Percentiles rank a stretch among this genome's conserved stretches.
These are phyloP conservation scores for Fusarium agapanthi DNA, from an alignment of 2,329 filamentous ascomycete species.

Conservation along the genomic window DNA sequence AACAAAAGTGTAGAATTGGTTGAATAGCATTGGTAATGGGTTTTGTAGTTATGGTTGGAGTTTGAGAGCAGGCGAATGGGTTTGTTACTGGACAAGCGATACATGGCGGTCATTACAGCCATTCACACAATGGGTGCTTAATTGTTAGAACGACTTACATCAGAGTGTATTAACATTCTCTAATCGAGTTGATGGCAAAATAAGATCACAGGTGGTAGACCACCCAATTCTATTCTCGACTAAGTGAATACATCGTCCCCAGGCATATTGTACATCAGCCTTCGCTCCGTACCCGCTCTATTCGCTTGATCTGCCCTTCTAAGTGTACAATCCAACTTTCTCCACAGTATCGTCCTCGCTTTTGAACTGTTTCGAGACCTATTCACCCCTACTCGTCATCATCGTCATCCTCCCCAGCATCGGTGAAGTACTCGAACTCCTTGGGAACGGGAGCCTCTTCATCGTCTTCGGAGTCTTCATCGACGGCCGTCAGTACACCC, in stretches of 20 bases:
- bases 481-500: constrained; percentile 84
- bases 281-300: constrained; percentile 14
- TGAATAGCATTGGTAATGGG: background rate
- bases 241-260: constrained; percentile 28
- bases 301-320: constrained; percentile 28
- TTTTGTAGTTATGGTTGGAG: background rate
- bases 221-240: constrained; percentile 28
- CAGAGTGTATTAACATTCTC: background rate
- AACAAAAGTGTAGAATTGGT: background rate
- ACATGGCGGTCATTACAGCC: background rate
- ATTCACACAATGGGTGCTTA: background rate
- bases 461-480: constrained; percentile 81
- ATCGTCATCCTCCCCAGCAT: constrained; percentile 63
- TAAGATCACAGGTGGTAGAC: background rate
- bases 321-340: constrained; percentile 39
- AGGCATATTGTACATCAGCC: constrained; percentile 33
- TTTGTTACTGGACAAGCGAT: background rate
- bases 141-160: background rate
- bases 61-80: background rate
- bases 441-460: constrained; percentile 75
- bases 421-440: constrained; percentile 83
- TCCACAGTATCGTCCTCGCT: background rate
- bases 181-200: background rate
- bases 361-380: background rate
- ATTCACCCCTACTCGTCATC: constrained; percentile 34